These are phyloP conservation scores for Diaporthe citriasiana DNA, from an alignment of 2,329 filamentous ascomycete genomes.

Conservation along the genomic window DNA sequence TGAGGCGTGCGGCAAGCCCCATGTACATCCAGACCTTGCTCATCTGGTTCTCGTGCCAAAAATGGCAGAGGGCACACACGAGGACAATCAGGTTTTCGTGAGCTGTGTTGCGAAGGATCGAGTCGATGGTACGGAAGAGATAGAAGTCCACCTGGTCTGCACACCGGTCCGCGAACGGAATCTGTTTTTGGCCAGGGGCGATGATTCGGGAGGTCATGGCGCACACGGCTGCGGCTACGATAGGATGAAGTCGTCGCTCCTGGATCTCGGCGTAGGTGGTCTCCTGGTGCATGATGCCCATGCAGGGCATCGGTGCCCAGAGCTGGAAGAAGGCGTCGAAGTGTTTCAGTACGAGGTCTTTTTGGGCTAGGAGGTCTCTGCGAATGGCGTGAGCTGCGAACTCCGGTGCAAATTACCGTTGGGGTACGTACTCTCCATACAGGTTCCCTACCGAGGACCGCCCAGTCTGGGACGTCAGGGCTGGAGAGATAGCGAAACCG, in stretches of 20 bases:
- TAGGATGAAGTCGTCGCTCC: conserved; percentile 53
- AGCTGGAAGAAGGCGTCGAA: conserved; percentile 57
- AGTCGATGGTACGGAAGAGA: conserved; percentile 57
- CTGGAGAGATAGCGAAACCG: conserved; percentile 26
- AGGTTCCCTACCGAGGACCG: conserved; percentile 9
- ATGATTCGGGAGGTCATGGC: conserved; percentile 55
- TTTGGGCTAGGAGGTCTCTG: conserved; percentile 51
- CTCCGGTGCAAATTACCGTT: neutral
- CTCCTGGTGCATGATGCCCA: conserved; percentile 56
- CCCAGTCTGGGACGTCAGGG: conserved; percentile 22
- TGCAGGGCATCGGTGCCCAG: conserved; percentile 56
- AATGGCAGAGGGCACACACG: conserved; percentile 54
- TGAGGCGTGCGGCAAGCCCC: conserved; percentile 54
- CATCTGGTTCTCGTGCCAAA: conserved; percentile 54
- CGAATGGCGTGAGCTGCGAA: neutral
- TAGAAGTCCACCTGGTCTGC: conserved; percentile 56
- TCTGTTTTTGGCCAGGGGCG: conserved; percentile 50
- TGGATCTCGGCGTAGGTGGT: conserved; percentile 54
- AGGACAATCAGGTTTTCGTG: conserved; percentile 49
- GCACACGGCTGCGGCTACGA: conserved; percentile 56
- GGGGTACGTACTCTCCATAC: conserved; percentile 35
- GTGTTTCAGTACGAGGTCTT: conserved; percentile 55
- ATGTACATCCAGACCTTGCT: conserved; percentile 58
- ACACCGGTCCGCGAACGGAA: conserved; percentile 55
- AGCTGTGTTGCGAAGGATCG: conserved; percentile 51